Evolutionary conservation across 441 rosid genomes (phyloP).

Genomic region (Arabidopsis lyrata): DNA sequence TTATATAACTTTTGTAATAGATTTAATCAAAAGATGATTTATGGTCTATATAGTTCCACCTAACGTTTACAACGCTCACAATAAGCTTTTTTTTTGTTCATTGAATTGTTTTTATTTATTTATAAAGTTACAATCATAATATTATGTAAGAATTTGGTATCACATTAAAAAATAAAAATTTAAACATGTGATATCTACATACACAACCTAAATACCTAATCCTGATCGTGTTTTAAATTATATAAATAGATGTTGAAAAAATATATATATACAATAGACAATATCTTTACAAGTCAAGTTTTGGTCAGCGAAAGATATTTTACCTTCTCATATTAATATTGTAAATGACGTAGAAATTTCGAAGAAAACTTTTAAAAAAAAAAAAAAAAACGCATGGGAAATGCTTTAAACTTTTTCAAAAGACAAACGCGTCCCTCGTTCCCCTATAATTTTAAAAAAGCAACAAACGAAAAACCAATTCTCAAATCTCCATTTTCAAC

Average conservation of each 20-base stretch:
- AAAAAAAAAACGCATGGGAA: constrained; percentile 12
- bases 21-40: too few species aligned
- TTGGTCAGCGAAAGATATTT: too few species aligned
- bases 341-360: neutral
- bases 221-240: neutral
- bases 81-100: too few species aligned
- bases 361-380: constrained; percentile 4
- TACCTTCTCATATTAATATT: neutral
- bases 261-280: neutral
- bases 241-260: neutral
- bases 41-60: too few species aligned
- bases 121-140: neutral
- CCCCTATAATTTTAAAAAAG: neutral
- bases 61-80: too few species aligned
- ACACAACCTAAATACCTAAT: neutral
- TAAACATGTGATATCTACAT: neutral
- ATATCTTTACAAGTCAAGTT: neutral
- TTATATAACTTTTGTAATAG: too few species aligned
- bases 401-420: constrained; percentile 6
- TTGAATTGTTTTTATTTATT: neutral
- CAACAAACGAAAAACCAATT: neutral
- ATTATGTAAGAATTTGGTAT: neutral
- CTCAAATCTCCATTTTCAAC: constrained; percentile 18
- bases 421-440: constrained; percentile 39
- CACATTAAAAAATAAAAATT: neutral